Percentiles rank a stretch among this genome's conserved stretches.
phyloP scores from a whole-genome alignment of 441 rosid species.

The Pelargonium myrrhifolium region DNA sequence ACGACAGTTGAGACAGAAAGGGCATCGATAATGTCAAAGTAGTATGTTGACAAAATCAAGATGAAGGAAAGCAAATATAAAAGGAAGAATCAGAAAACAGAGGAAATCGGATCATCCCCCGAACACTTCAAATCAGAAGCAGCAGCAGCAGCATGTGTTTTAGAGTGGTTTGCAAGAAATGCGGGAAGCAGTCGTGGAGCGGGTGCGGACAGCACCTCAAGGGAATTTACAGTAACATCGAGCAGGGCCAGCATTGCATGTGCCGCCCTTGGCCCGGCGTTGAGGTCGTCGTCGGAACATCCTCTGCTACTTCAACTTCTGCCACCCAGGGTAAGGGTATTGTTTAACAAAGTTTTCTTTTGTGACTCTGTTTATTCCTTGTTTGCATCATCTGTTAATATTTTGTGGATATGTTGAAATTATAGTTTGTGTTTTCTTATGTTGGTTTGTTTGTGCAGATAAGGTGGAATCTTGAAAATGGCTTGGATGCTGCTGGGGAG shows the following conservation, averaged over 20 bases:
- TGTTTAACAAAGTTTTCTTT: too few relatives aligned
- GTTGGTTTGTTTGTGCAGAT: not conserved
- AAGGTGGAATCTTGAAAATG: not conserved
- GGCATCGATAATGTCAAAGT: too few relatives aligned
- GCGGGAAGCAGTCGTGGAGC: conserved; percentile 21
- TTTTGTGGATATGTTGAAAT: too few relatives aligned
- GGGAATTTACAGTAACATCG: conserved; percentile 15
- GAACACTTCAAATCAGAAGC: not conserved
- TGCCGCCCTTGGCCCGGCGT: conserved; percentile 25
- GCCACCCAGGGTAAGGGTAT: not conserved
- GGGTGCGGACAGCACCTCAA: conserved; percentile 23
- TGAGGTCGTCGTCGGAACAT: not conserved
- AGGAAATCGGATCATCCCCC: not conserved
- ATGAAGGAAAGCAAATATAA: too few relatives aligned
- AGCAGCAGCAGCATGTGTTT: conserved; percentile 23
- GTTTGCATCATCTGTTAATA: too few relatives aligned
- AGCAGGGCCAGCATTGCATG: conserved; percentile 18
- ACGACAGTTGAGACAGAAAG: too few relatives aligned
- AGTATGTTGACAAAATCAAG: too few relatives aligned
- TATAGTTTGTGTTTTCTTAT: not conserved
- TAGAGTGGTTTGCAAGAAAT: conserved; percentile 16
- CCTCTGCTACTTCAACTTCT: conserved; percentile 11
- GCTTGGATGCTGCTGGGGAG: not conserved
- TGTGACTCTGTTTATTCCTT: too few relatives aligned
- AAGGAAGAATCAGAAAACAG: too few relatives aligned